Percentiles rank a stretch among this genome's conserved stretches.
Evolutionary conservation across 2,329 filamentous ascomycete genomes (phyloP).

Genomic region (Ophioceras dolichostomum): DNA sequence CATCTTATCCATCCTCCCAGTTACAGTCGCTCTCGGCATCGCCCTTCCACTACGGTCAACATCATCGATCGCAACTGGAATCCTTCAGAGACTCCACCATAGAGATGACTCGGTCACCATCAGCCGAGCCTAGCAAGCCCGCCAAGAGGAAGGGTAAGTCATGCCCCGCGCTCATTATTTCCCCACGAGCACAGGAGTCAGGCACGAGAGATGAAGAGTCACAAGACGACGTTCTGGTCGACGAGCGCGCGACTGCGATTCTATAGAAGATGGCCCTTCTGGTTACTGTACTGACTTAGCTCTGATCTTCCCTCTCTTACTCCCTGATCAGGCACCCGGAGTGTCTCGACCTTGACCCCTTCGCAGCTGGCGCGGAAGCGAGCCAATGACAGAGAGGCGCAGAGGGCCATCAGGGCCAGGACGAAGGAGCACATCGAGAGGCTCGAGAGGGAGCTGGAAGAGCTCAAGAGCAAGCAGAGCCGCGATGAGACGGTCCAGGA

Average conservation of each 20-base stretch:
- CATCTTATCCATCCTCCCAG: background rate
- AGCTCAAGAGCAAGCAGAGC: conserved; percentile 43
- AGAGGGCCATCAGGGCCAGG: conserved; percentile 74
- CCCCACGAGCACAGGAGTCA: background rate
- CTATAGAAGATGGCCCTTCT: too few species aligned
- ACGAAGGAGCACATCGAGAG: conserved; percentile 78
- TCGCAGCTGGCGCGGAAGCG: conserved; percentile 84
- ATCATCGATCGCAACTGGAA: too few species aligned
- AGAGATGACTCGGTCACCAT: conserved; percentile 27
- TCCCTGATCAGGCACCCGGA: conserved; percentile 52
- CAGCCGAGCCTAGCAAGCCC: conserved; percentile 27
- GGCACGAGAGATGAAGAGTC: too few species aligned
- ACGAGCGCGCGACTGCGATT: too few species aligned
- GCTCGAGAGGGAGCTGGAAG: conserved; percentile 62
- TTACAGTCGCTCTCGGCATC: too few species aligned
- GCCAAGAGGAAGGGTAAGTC: conserved; percentile 33
- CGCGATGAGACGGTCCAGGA: conserved; percentile 39
- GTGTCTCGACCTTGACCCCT: conserved; percentile 76
- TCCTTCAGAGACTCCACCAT: conserved; percentile 10
- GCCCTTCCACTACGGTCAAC: too few species aligned
- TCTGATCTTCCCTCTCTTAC: conserved; percentile 4
- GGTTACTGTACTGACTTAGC: too few species aligned
- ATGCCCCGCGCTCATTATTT: conserved; percentile 3
- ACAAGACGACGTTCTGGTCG: too few species aligned
- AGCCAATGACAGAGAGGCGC: conserved; percentile 83